A percentile compares a stretch with the other conserved stretches of the same genome.
phyloP scores from a whole-genome alignment of 108 stramenopile genomes.

The Skeletonema marinoi region DNA sequence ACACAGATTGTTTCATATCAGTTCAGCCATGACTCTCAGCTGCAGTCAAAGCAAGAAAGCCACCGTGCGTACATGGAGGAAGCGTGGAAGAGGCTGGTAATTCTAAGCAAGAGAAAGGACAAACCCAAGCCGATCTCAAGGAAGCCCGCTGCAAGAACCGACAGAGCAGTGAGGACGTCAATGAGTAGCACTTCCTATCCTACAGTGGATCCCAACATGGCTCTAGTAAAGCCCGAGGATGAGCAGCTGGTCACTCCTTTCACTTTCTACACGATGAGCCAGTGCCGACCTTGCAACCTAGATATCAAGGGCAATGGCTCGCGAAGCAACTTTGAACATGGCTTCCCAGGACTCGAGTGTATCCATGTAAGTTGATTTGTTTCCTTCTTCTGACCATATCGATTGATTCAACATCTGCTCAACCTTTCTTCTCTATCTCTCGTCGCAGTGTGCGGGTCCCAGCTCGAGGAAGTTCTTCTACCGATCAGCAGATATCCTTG shows the following conservation, averaged over 20 bases:
- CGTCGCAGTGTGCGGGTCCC: constrained; percentile 20
- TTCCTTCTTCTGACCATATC: background rate
- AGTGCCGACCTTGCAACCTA: constrained; percentile 36
- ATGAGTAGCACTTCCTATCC: background rate
- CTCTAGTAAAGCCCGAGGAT: constrained; percentile 21
- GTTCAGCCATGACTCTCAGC: constrained; percentile 29
- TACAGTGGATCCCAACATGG: constrained; percentile 3
- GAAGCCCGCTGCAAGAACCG: background rate
- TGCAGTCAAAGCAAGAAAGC: constrained; percentile 3
- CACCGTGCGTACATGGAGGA: constrained; percentile 34
- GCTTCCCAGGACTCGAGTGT: constrained; percentile 52
- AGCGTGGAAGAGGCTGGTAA: constrained; percentile 34
- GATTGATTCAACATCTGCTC: background rate
- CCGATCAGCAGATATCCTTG: constrained; percentile 48
- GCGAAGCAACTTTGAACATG: constrained; percentile 30
- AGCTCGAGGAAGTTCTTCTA: constrained; percentile 53
- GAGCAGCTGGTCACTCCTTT: constrained; percentile 35
- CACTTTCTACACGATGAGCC: constrained; percentile 29
- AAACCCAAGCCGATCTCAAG: constrained; percentile 6
- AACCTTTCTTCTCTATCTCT: background rate
- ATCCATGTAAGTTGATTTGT: constrained; percentile 13
- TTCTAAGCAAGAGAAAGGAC: constrained; percentile 7
- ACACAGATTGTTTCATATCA: constrained; percentile 24
- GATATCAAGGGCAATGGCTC: constrained; percentile 34
- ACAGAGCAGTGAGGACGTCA: background rate